Evolutionary conservation across 2,329 filamentous ascomycete genomes (phyloP).

Genomic region (Aurifilum marmelostoma): DNA sequence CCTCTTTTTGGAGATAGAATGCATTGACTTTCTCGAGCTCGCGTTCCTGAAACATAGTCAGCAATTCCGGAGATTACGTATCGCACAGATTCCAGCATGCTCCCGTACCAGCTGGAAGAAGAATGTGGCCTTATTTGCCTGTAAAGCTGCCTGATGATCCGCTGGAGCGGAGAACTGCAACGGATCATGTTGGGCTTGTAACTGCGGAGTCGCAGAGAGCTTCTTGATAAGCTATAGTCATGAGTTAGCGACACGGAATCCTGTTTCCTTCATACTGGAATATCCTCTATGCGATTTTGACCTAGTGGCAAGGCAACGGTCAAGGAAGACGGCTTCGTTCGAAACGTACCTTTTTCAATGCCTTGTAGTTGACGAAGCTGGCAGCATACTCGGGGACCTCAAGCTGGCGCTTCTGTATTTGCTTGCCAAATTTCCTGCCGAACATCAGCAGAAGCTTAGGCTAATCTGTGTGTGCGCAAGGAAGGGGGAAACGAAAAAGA

Average conservation of each 20-base stretch:
- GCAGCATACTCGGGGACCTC: slow-evolving; percentile 99
- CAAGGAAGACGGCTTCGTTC: background rate
- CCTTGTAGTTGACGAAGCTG: slow-evolving; percentile 99
- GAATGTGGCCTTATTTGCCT: slow-evolving; percentile 97
- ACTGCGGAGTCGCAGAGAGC: slow-evolving; percentile 86
- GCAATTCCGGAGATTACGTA: slow-evolving; percentile 36
- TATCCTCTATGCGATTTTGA: background rate
- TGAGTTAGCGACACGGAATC: slow-evolving; percentile 36
- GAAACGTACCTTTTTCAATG: slow-evolving; percentile 84
- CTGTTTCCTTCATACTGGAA: background rate
- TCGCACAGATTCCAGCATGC: slow-evolving; percentile 10
- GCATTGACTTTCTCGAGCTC: slow-evolving; percentile 98
- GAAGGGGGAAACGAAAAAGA: slow-evolving; percentile 8
- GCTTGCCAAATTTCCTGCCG: slow-evolving; percentile 97
- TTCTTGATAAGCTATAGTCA: slow-evolving; percentile 88
- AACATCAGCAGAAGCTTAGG: slow-evolving; percentile 32
- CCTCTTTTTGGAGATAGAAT: slow-evolving; percentile 97
- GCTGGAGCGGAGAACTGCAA: slow-evolving; percentile 50
- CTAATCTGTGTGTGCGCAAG: slow-evolving; percentile 2
- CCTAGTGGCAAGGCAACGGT: background rate
- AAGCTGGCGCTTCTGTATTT: slow-evolving; percentile 98
- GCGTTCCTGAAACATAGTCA: slow-evolving; percentile 74
- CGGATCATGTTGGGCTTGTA: slow-evolving; percentile 73
- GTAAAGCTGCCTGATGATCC: slow-evolving; percentile 86
- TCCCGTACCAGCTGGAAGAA: slow-evolving; percentile 88